A percentile compares a stretch with the other conserved stretches of the same genome.
phyloP scores from a whole-genome alignment of 805 yeast genomes.

The Teunomyces tritomae region DNA sequence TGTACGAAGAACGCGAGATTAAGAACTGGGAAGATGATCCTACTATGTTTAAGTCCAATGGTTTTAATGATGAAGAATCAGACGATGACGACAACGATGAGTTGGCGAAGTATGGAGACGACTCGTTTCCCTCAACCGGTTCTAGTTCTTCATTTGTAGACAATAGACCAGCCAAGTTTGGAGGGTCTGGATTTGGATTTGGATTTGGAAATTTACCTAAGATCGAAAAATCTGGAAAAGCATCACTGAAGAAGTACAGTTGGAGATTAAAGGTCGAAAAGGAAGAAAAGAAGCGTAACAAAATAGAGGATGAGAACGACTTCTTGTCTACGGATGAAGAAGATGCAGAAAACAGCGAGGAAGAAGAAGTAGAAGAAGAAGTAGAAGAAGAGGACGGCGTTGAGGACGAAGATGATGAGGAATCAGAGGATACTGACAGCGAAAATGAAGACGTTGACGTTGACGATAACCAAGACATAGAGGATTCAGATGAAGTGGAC shows the following conservation, averaged over 20 bases:
- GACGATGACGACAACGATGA: conserved; percentile 11
- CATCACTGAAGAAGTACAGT: conserved; percentile 53
- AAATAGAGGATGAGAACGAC: conserved; percentile 61
- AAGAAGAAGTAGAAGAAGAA: conserved; percentile 14
- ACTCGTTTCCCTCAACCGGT: conserved; percentile 16
- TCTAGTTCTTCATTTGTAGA: conserved; percentile 55
- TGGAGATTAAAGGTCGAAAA: conserved; percentile 55
- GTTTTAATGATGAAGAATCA: background rate
- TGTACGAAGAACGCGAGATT: conserved; percentile 67
- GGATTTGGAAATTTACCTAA: conserved; percentile 59
- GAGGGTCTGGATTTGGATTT: conserved; percentile 67
- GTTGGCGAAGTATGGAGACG: conserved; percentile 18
- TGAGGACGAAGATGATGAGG: conserved; percentile 13
- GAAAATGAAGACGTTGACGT: conserved; percentile 12
- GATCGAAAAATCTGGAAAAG: conserved; percentile 29
- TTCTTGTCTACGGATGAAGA: conserved; percentile 44
- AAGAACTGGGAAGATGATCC: conserved; percentile 51
- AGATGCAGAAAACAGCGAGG: conserved; percentile 17
- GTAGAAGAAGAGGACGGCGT: conserved; percentile 20
- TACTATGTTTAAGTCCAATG: background rate
- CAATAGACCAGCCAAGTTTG: conserved; percentile 59
- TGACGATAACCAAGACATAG: conserved; percentile 6
- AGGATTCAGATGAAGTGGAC: conserved; percentile 10
- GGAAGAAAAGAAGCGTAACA: conserved; percentile 35
- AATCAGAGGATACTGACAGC: conserved; percentile 20